Conservation (phyloP, 1,139 yeast species). For the Protomyces gravidus region DNA sequence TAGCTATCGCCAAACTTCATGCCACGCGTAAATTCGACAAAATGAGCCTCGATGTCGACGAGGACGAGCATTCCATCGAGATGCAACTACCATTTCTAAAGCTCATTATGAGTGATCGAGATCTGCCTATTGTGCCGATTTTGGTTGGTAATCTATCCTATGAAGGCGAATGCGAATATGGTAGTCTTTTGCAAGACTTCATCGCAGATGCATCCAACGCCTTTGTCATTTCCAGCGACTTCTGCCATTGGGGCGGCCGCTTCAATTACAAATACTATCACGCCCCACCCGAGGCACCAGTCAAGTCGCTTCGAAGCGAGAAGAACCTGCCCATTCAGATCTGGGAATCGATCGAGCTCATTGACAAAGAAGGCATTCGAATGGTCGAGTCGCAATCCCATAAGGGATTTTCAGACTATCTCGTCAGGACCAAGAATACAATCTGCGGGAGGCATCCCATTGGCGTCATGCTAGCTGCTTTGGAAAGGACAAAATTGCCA, state of each 20-base stretch:
- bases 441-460: slow-evolving; percentile 91
- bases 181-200: slow-evolving; percentile 52
- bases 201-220: slow-evolving; percentile 56
- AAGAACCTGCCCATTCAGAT: slow-evolving; percentile 45
- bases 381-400: slow-evolving; percentile 47
- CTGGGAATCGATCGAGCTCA: slow-evolving; percentile 62
- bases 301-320: slow-evolving; percentile 5
- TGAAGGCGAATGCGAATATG: slow-evolving; percentile 47
- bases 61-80: slow-evolving; percentile 88
- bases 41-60: slow-evolving; percentile 63
- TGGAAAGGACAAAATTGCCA: slow-evolving; percentile 42
- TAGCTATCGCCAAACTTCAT: slow-evolving; percentile 43
- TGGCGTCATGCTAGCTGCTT: slow-evolving; percentile 54
- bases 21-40: slow-evolving; percentile 46
- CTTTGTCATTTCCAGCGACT: slow-evolving; percentile 81
- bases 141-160: slow-evolving; percentile 64
- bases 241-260: slow-evolving; percentile 73
- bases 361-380: slow-evolving; percentile 68
- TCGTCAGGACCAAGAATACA: slow-evolving; percentile 70
- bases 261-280: slow-evolving; percentile 35
- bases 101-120: slow-evolving; percentile 42
- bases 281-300: slow-evolving; percentile 33
- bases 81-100: slow-evolving; percentile 84
- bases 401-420: slow-evolving; percentile 61
- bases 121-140: slow-evolving; percentile 60